Conservation (phyloP, 805 yeast species). For the Myxozyma melibiosi region DNA sequence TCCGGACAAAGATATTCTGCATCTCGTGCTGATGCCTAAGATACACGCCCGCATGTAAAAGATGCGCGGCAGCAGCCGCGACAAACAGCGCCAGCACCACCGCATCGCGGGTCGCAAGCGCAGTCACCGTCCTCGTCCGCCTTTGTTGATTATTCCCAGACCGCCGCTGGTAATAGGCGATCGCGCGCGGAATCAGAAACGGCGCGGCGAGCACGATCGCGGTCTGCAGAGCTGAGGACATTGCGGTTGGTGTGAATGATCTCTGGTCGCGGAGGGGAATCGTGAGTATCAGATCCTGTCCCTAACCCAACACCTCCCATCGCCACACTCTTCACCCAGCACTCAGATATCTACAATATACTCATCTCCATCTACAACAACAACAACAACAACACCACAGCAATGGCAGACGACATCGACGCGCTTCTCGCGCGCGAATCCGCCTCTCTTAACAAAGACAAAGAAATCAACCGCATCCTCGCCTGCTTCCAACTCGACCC, state of each 20-base stretch:
- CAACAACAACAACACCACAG: neutral
- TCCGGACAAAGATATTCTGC: neutral
- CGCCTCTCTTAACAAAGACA: constrained; percentile 45
- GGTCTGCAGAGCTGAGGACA: too few relatives aligned
- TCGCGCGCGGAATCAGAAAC: neutral
- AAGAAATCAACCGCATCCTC: constrained; percentile 60
- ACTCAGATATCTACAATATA: neutral
- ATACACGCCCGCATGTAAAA: neutral
- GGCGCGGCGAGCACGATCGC: neutral
- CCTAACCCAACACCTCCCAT: neutral
- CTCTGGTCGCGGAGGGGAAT: neutral
- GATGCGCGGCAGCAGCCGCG: neutral
- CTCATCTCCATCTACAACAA: neutral
- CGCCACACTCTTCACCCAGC: neutral
- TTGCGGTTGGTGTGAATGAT: too few relatives aligned
- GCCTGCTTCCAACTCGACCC: constrained; percentile 53
- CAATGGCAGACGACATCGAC: constrained; percentile 38
- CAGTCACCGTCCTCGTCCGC: neutral
- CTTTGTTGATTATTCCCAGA: neutral
- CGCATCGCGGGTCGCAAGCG: neutral
- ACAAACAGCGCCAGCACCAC: neutral
- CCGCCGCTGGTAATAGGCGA: neutral
- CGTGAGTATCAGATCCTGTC: neutral
- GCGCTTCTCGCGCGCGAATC: constrained; percentile 40
- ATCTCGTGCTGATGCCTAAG: too few relatives aligned